phyloP scores from a whole-genome alignment of 2,329 filamentous ascomycete genomes.

The Cytospora schulzeri region DNA sequence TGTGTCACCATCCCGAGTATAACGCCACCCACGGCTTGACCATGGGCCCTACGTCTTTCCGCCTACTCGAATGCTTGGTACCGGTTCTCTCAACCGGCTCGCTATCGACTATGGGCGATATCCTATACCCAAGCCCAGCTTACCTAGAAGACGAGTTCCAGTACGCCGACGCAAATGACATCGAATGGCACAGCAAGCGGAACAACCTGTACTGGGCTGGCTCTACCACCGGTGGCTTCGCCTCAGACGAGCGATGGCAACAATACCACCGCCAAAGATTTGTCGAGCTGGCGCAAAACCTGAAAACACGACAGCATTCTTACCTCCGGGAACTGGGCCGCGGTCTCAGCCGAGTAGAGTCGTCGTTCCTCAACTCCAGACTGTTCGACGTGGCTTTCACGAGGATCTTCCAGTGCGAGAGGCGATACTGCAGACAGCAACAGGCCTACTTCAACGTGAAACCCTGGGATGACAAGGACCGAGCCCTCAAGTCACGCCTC shows the following conservation, averaged over 20 bases:
- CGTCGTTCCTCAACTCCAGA: conserved; percentile 16
- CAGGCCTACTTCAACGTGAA: conserved; percentile 27
- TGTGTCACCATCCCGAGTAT: conserved; percentile 51
- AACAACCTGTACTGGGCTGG: conserved; percentile 26
- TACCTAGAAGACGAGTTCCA: conserved; percentile 22
- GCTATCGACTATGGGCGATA: conserved; percentile 25
- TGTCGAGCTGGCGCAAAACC: conserved; percentile 20
- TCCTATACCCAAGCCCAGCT: conserved; percentile 23
- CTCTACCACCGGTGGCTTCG: conserved; percentile 23
- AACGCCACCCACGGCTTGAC: conserved; percentile 47
- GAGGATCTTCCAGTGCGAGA: conserved; percentile 18
- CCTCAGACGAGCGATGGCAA: conserved; percentile 12
- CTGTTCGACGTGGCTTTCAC: conserved; percentile 26
- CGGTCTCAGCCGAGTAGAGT: not conserved
- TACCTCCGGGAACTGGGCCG: conserved; percentile 6
- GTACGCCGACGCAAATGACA: conserved; percentile 18
- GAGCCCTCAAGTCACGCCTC: conserved; percentile 41
- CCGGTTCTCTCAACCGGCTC: conserved; percentile 17
- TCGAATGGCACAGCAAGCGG: conserved; percentile 20
- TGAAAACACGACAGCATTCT: not conserved
- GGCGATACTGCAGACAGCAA: conserved; percentile 27
- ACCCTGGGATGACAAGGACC: conserved; percentile 20
- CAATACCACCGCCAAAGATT: conserved; percentile 24
- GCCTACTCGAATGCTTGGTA: conserved; percentile 4
- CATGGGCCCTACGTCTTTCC: conserved; percentile 45